Conservation (phyloP, 2,329 filamentous ascomycete species). For the Arthrobotrys pseudoclavata region DNA sequence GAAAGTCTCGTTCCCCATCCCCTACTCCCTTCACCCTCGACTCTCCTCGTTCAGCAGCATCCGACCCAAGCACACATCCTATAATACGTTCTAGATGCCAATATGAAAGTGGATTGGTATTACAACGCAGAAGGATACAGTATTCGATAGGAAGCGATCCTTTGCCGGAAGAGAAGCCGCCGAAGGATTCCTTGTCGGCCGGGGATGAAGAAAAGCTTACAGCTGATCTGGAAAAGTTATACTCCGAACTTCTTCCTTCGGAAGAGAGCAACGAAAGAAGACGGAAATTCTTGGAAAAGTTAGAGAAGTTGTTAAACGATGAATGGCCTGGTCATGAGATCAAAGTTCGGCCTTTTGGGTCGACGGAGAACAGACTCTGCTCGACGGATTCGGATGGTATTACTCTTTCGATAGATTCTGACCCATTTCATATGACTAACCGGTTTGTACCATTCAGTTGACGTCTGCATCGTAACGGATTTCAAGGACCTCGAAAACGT, state of each 20-base stretch:
- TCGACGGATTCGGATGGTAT: slow-evolving; percentile 95
- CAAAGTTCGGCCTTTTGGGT: slow-evolving; percentile 94
- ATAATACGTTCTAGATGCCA: slow-evolving; percentile 81
- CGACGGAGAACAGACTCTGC: slow-evolving; percentile 93
- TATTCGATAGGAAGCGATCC: slow-evolving; percentile 88
- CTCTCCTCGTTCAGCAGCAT: slow-evolving; percentile 90
- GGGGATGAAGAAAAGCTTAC: slow-evolving; percentile 82
- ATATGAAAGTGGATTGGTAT: slow-evolving; percentile 87
- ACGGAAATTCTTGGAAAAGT: slow-evolving; percentile 82
- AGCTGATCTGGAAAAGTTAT: slow-evolving; percentile 86
- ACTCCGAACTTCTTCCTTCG: slow-evolving; percentile 85
- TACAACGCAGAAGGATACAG: slow-evolving; percentile 86
- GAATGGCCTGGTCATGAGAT: slow-evolving; percentile 94
- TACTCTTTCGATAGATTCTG: slow-evolving; percentile 63
- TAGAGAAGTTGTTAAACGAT: slow-evolving; percentile 87
- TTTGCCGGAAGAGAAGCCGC: slow-evolving; percentile 78
- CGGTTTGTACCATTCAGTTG: slow-evolving; percentile 73
- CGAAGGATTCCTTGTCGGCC: slow-evolving; percentile 78
- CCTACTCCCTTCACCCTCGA: slow-evolving; percentile 79
- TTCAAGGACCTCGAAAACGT: slow-evolving; percentile 90
- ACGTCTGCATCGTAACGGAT: slow-evolving; percentile 95
- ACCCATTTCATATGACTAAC: slow-evolving; percentile 21
- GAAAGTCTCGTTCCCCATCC: slow-evolving; percentile 81
- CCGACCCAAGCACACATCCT: slow-evolving; percentile 80
- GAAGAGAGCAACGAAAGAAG: slow-evolving; percentile 82